phyloP scores from a whole-genome alignment of 177 flowering plant species.

The Telopea speciosissima region DNA sequence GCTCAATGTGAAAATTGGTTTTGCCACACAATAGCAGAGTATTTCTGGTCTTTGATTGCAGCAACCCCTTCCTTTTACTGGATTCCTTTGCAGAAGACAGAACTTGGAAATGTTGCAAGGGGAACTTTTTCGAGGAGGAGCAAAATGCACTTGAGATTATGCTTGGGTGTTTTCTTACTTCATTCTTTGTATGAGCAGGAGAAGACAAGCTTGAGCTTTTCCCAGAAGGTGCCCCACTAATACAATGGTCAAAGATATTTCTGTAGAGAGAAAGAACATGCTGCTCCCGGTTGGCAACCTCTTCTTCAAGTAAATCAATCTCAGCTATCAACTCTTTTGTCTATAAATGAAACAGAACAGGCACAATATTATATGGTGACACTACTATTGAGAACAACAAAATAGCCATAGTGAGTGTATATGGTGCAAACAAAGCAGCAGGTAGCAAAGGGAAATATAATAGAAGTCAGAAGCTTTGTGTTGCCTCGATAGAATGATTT shows the following conservation, averaged over 20 bases:
- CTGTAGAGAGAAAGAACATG: constrained; percentile 79
- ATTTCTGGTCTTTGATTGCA: constrained; percentile 35
- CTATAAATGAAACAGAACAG: constrained; percentile 27
- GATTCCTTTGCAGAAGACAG: constrained; percentile 38
- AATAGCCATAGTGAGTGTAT: not conserved
- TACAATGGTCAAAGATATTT: constrained; percentile 61
- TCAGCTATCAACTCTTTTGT: constrained; percentile 71
- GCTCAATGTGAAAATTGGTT: constrained; percentile 23
- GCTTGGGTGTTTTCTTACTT: constrained; percentile 64
- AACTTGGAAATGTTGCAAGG: constrained; percentile 55
- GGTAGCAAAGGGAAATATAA: not conserved
- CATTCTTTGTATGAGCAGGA: constrained; percentile 54
- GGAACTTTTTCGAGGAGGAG: constrained; percentile 65
- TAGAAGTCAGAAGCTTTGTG: too few species aligned
- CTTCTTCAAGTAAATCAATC: constrained; percentile 83
- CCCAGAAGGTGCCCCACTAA: constrained; percentile 51
- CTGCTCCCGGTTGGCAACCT: constrained; percentile 80
- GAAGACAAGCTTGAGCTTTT: constrained; percentile 58
- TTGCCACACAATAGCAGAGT: constrained; percentile 29
- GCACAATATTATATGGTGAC: not conserved
- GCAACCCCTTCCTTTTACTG: constrained; percentile 33
- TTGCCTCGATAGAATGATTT: not conserved
- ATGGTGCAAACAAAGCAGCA: not conserved
- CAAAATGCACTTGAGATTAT: constrained; percentile 78
- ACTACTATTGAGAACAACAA: not conserved